phyloP scores from a whole-genome alignment of 2,329 filamentous ascomycete species.

The Fusarium sp. region DNA sequence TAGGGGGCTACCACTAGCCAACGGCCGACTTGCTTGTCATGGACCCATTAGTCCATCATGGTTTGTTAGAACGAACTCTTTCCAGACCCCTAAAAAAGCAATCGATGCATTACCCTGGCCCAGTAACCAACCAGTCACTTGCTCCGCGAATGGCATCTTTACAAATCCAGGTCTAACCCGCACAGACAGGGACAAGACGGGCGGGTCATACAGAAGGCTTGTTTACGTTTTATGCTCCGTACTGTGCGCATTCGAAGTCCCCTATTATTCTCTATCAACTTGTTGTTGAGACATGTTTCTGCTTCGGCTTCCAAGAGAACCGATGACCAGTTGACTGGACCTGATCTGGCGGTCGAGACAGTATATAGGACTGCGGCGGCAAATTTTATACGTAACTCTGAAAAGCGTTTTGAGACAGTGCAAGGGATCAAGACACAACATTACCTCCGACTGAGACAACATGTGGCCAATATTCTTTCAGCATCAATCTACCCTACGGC shows the following conservation, averaged over 20 bases:
- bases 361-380: not conserved
- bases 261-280: not conserved
- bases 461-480: not conserved
- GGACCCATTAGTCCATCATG: conserved; percentile 24
- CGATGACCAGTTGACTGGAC: conserved; percentile 3
- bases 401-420: conserved; percentile 4
- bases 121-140: conserved; percentile 29
- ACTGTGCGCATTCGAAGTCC: conserved; percentile 13
- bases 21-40: conserved; percentile 18
- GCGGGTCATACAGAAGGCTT: conserved; percentile 45
- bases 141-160: conserved; percentile 34
- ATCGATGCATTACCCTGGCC: conserved; percentile 20
- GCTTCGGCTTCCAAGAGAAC: not conserved
- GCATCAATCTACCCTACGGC: conserved; percentile 9
- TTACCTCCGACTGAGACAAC: conserved; percentile 26
- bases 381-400: conserved; percentile 2
- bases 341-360: not conserved
- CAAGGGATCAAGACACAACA: conserved; percentile 22
- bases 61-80: conserved; percentile 13
- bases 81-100: conserved; percentile 33
- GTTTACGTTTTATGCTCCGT: conserved; percentile 36
- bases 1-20: conserved; percentile 7
- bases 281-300: conserved; percentile 36
- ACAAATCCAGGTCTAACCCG: conserved; percentile 21
- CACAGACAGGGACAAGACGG: conserved; percentile 34